Percentiles rank a stretch among this genome's conserved stretches.
Evolutionary conservation across 768 basidiomycete species (phyloP).

Genomic region (Amanita thiersii): DNA sequence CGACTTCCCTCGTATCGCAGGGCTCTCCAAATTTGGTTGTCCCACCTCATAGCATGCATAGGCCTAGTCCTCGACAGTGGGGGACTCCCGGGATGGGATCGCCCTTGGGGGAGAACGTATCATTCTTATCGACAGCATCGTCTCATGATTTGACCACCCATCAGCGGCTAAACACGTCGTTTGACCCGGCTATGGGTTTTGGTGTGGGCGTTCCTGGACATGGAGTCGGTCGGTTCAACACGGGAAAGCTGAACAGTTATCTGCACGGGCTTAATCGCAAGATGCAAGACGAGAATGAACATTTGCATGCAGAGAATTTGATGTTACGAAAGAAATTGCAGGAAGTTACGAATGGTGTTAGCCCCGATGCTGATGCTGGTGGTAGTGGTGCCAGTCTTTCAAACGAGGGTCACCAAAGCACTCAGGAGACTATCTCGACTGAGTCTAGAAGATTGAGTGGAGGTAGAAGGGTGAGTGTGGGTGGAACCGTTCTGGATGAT

Average conservation of each 20-base stretch:
- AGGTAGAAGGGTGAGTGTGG: constrained; percentile 41
- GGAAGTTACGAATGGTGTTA: constrained; percentile 36
- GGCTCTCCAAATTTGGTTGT: constrained; percentile 14
- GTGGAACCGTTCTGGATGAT: constrained; percentile 44
- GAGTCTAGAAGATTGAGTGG: constrained; percentile 27
- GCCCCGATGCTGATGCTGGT: no score
- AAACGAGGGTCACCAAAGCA: no score
- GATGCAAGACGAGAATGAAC: constrained; percentile 80
- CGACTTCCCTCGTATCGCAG: constrained; percentile 24
- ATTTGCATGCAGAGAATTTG: constrained; percentile 46
- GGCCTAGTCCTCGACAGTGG: neutral
- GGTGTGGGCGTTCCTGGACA: constrained; percentile 53
- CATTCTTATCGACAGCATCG: constrained; percentile 75
- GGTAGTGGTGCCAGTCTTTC: no score
- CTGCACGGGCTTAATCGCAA: constrained; percentile 78
- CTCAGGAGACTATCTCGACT: no score
- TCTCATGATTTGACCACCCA: constrained; percentile 85
- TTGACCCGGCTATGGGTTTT: constrained; percentile 76
- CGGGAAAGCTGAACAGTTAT: constrained; percentile 78
- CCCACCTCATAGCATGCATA: neutral
- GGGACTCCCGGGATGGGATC: constrained; percentile 8
- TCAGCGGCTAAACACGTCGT: constrained; percentile 77
- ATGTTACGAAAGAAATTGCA: no score
- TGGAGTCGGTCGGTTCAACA: constrained; percentile 75
- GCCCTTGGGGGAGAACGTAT: constrained; percentile 24